A percentile compares a stretch with the other conserved stretches of the same genome.
phyloP scores from a whole-genome alignment of 192 early-diverging fungal genomes.

The Helicostylum pulchrum region DNA sequence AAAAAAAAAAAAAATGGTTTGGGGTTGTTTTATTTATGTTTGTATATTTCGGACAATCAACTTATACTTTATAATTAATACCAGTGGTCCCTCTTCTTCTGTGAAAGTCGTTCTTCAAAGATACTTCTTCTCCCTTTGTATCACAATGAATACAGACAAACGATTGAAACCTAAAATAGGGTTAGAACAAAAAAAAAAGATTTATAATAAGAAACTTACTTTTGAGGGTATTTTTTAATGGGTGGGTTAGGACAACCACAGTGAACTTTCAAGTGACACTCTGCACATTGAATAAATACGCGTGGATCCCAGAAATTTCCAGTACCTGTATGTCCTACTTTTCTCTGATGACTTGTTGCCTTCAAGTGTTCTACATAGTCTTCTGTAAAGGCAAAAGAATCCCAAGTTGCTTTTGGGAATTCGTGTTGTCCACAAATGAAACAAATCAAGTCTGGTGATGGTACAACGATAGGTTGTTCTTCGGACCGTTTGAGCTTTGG shows the following conservation, averaged over 20 bases:
- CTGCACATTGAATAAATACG: constrained; percentile 14
- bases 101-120: background rate
- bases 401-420: background rate
- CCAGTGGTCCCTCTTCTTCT: background rate
- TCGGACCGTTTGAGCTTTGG: background rate
- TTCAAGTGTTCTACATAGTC: constrained; percentile 2
- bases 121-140: background rate
- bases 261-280: background rate
- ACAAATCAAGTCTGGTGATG: background rate
- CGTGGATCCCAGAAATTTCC: constrained; percentile 10
- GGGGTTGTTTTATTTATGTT: background rate
- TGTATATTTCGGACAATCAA: background rate
- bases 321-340: constrained; percentile 1
- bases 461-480: background rate
- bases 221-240: constrained; percentile 7
- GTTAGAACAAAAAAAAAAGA: background rate
- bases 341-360: background rate
- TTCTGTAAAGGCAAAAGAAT: background rate
- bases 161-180: background rate
- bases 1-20: background rate
- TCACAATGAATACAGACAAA: constrained; percentile 13
- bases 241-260: constrained; percentile 15
- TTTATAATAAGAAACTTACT: constrained; percentile 1
- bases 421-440: background rate
- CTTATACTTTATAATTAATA: constrained; percentile 6